Evolutionary conservation across 2,329 filamentous ascomycete species (phyloP).

Genomic region (Pyricularia sp.): DNA sequence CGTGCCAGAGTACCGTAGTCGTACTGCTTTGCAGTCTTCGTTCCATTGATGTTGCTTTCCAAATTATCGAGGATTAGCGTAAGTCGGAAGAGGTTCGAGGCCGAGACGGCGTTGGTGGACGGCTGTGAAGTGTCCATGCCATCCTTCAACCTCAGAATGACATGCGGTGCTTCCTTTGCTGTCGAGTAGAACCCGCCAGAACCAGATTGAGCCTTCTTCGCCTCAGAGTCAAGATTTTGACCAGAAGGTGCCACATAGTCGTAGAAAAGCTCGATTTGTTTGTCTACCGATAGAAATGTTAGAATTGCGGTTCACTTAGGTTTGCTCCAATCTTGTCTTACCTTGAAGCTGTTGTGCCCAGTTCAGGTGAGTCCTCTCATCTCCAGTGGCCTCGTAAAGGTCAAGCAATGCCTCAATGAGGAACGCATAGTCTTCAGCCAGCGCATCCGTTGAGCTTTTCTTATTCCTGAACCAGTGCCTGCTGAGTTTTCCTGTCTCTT

Average conservation of each 20-base stretch:
- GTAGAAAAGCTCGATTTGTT: conserved; percentile 66
- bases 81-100: conserved; percentile 75
- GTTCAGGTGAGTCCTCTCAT: conserved; percentile 56
- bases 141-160: conserved; percentile 80
- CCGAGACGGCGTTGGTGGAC: conserved; percentile 78
- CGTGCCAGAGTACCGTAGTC: conserved; percentile 52
- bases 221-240: not conserved
- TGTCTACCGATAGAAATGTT: conserved; percentile 29
- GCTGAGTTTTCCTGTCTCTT: conserved; percentile 47
- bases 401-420: conserved; percentile 71
- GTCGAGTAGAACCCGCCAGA: conserved; percentile 65
- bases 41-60: not conserved
- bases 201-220: conserved; percentile 15
- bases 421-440: conserved; percentile 93
- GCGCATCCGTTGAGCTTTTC: conserved; percentile 53
- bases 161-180: conserved; percentile 45
- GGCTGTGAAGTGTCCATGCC: conserved; percentile 90
- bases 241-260: conserved; percentile 37
- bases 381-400: conserved; percentile 67
- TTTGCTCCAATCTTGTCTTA: conserved; percentile 12
- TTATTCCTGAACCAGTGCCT: conserved; percentile 58
- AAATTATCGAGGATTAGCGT: conserved; percentile 54
- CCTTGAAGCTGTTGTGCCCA: conserved; percentile 76
- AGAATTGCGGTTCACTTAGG: conserved; percentile 5
- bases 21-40: not conserved